Evolutionary conservation across 2,329 filamentous ascomycete species (phyloP), one percentile per base, ranked within the genome.

Genomic region (Trichoderma sp.): DNA sequence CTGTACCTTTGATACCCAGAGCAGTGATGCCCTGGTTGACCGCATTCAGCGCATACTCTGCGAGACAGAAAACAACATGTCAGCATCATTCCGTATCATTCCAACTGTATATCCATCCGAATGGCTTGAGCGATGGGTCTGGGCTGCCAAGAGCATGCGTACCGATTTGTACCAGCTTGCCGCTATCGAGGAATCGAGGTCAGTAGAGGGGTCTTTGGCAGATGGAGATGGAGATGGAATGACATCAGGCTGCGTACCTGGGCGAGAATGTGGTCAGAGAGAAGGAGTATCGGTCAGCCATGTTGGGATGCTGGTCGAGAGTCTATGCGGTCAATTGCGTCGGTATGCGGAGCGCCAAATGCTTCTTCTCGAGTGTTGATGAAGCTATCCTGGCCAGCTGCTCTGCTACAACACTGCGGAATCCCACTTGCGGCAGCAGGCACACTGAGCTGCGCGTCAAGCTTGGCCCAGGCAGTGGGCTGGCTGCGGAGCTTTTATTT

Each of bases 201-300:
- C 73, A 74, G 71, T 74, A 74, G 68, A 69, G 72, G 68, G 69
- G 33, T 29, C 70, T 71, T 58, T 66, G 70, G 27, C 27, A 47
- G 21, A 33, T 66, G 63, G 49, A 47, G 19, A 68, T 53, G 27
- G 35, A 49, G 43, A 33, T 61, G 63, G 49, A 43, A 67, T 58
- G 69, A 68, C 68, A 61, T 64, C 68, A 56, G 60, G 35, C 21
- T 53, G 79, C 89, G 83, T 90, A 96, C 96, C 95, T 99, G 81
- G 96, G 96, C 79, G 96, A 98, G 91, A 99, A 99, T 74, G 96
- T 99, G 73, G 96, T 99, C 81, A 99, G 88, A 71, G 96, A 99
- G 90, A 99, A 99, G 68, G 95, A 97, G 84, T 99, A 99, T 86
- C 96, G 89, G 84, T 99, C 96, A 79, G 96, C 95, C 95, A 99